Percentiles rank a stretch among this genome's conserved stretches.
Conservation (phyloP, 306 rosid genomes). For the Cyclanthera cordifolia region DNA sequence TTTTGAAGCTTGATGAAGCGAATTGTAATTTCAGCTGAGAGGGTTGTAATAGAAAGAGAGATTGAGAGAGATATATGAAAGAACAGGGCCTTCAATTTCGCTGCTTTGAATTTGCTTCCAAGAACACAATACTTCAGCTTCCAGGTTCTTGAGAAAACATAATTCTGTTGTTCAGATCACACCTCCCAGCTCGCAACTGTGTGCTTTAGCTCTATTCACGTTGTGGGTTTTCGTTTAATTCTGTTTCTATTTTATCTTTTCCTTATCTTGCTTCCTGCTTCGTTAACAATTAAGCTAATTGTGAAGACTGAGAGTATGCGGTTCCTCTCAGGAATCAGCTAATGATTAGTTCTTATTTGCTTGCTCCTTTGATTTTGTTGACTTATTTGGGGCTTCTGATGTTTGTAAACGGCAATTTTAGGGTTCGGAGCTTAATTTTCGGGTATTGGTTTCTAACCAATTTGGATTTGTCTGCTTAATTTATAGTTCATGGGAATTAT, state of each 20-base stretch:
- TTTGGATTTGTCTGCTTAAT: neutral
- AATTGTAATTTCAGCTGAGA: neutral
- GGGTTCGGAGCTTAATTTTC: slow-evolving; percentile 9
- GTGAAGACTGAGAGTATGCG: neutral
- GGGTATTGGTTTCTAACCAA: neutral
- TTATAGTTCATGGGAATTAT: neutral
- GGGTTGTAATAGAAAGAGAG: neutral
- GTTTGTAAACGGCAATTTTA: slow-evolving; percentile 1
- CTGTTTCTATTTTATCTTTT: neutral
- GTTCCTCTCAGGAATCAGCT: neutral
- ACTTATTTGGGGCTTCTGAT: neutral
- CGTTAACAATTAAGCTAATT: neutral
- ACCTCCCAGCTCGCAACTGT: neutral
- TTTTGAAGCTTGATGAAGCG: slow-evolving; percentile 6
- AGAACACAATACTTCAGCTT: neutral
- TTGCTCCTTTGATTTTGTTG: neutral
- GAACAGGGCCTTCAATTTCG: neutral
- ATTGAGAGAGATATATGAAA: neutral
- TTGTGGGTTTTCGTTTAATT: slow-evolving; percentile 7
- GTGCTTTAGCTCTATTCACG: neutral
- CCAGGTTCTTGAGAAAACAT: neutral
- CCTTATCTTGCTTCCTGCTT: neutral
- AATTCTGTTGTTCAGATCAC: slow-evolving; percentile 15
- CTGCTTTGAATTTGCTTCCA: neutral
- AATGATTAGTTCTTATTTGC: neutral